Conservation (phyloP, 78 protist species). For the Emiliania huxleyi region DNA sequence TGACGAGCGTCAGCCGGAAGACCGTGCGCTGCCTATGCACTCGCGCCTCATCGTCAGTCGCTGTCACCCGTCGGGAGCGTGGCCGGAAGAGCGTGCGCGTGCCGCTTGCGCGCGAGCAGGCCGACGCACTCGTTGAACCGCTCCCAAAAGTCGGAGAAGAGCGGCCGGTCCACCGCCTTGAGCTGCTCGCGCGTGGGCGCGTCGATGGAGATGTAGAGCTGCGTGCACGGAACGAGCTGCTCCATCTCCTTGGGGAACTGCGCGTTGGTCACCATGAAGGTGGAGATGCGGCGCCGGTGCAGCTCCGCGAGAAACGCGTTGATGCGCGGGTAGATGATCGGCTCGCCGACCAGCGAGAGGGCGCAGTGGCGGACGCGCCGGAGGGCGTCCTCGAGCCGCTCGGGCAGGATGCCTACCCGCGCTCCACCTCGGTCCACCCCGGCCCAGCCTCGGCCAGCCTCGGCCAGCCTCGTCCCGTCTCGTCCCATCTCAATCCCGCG, state of each 20-base stretch:
- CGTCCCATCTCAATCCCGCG: too few relatives aligned
- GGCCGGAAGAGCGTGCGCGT: too few relatives aligned
- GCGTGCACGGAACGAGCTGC: slow-evolving; percentile 72
- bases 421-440: too few relatives aligned
- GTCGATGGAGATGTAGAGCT: slow-evolving; percentile 85
- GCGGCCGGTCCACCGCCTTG: slow-evolving; percentile 82
- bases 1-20: slow-evolving; percentile 81
- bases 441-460: too few relatives aligned
- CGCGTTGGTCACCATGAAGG: slow-evolving; percentile 91
- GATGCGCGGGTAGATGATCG: slow-evolving; percentile 86
- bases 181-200: slow-evolving; percentile 73
- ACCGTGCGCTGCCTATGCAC: slow-evolving; percentile 81
- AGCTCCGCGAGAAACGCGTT: slow-evolving; percentile 55
- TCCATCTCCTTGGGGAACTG: slow-evolving; percentile 84
- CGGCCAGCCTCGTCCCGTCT: too few relatives aligned
- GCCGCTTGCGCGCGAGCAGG: slow-evolving; percentile 11
- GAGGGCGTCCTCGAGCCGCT: slow-evolving; percentile 58
- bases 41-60: too few relatives aligned
- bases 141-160: slow-evolving; percentile 87
- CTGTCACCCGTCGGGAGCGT: too few relatives aligned
- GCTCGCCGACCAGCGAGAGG: slow-evolving; percentile 92
- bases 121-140: slow-evolving; percentile 57
- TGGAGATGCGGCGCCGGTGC: slow-evolving; percentile 70
- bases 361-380: slow-evolving; percentile 76
- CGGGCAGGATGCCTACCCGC: slow-evolving; percentile 63